Conservation (phyloP, 148 eudicot genomes). For the Camellia lanceoleosa region DNA sequence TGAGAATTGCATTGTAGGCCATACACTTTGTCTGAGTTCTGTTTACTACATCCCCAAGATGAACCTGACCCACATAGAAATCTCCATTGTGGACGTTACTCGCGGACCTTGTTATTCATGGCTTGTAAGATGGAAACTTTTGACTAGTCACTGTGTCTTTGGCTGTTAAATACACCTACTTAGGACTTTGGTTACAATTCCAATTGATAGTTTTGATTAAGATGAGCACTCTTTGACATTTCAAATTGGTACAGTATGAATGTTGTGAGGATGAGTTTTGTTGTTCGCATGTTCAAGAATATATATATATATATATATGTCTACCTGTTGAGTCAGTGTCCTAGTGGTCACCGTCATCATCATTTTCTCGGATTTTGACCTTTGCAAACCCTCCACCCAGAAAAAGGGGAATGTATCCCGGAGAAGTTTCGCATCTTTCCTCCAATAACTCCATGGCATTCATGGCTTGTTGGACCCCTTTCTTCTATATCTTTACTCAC, state of each 20-base stretch:
- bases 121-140: constrained; percentile 22
- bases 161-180: not conserved
- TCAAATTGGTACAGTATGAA: not conserved
- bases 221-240: not conserved
- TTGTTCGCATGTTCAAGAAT: not conserved
- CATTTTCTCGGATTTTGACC: constrained; percentile 14
- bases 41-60: not conserved
- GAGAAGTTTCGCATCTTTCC: not conserved
- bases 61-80: not conserved
- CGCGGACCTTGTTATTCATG: not conserved
- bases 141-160: constrained; percentile 3
- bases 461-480: constrained; percentile 11
- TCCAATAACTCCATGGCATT: constrained; percentile 7
- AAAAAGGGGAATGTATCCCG: not conserved
- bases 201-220: not conserved
- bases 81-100: not conserved
- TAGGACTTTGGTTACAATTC: not conserved
- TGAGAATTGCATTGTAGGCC: not conserved
- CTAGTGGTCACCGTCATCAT: constrained; percentile 7
- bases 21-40: constrained; percentile 1
- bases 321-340: constrained; percentile 2
- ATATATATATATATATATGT: not conserved
- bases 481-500: not conserved
- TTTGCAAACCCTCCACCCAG: not conserved
- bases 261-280: not conserved